Evolutionary conservation across 208 protist genomes (phyloP).

Genomic region (Herpetomonas tarakana): DNA sequence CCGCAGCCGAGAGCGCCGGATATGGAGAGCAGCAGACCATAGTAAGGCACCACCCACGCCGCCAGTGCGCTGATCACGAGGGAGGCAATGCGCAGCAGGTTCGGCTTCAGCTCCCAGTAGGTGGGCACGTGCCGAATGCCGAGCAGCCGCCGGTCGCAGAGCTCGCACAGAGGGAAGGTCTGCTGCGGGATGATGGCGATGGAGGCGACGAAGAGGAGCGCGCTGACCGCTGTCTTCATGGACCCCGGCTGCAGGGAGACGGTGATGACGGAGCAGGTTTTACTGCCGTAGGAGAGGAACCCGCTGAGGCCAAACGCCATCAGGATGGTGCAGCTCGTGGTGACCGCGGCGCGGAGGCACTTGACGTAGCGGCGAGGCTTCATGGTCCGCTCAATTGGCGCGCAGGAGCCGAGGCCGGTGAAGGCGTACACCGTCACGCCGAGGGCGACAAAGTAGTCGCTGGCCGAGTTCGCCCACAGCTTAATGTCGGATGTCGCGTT

Average conservation of each 20-base stretch:
- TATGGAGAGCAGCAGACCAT: constrained; percentile 55
- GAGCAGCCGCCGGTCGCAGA: constrained; percentile 45
- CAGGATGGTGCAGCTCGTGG: constrained; percentile 21
- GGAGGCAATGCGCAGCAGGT: constrained; percentile 34
- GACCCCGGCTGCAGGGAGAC: constrained; percentile 36
- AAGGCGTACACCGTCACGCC: constrained; percentile 57
- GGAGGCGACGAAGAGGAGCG: constrained; percentile 47
- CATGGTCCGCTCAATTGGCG: constrained; percentile 47
- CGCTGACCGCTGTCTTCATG: constrained; percentile 41
- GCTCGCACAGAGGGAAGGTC: constrained; percentile 48
- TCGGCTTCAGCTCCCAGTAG: constrained; percentile 41
- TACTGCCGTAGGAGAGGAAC: constrained; percentile 38
- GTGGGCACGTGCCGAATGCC: constrained; percentile 28
- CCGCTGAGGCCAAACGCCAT: constrained; percentile 42
- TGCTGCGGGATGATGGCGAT: constrained; percentile 51
- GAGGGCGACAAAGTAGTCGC: constrained; percentile 48
- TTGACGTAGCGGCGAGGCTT: constrained; percentile 24
- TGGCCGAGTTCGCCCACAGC: constrained; percentile 28
- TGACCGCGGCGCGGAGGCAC: constrained; percentile 33
- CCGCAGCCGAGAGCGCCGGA: constrained; percentile 44
- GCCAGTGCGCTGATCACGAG: constrained; percentile 28
- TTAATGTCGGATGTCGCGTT: constrained; percentile 17
- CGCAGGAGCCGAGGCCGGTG: constrained; percentile 41
- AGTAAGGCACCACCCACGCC: constrained; percentile 46
- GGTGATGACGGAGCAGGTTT: constrained; percentile 60